Evolutionary conservation across 495 filamentous ascomycete genomes (phyloP), one percentile per base, ranked within the genome.

Genomic region (Xylaria nigripes): DNA sequence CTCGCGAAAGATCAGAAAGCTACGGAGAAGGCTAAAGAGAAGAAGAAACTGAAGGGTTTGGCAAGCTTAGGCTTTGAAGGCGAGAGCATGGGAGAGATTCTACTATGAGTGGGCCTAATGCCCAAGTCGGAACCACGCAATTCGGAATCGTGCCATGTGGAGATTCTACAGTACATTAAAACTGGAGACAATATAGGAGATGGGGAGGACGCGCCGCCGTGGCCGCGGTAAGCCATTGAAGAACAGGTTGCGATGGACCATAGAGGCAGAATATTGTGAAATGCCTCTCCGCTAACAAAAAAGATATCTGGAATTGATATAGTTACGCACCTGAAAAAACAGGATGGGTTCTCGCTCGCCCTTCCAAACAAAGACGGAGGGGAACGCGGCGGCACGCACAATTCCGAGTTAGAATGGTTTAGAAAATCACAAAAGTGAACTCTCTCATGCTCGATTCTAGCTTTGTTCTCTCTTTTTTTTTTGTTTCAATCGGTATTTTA

Each of bases 41-140:
- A 88, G 73, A 74, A 74, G 51, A 80, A 80, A 62, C 61, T 84
- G 25, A 78, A 72, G 62, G 86, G 86, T 69, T 73, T 96, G 49
- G 73, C 80, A 6, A 80, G 75, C 6, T 71, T 90, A 29, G 92
- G 92, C 1, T 96, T 96, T 61, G 92, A 95, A 71, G 86, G 86
- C 19, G 91, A 96, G 69, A 86, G 85, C 62, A 72, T 79, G 34
- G 88, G 86, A 6, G 88, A 92, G 67, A 78, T 84, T 16, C 64
- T 91, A 18, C 77, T 90, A 29, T 90, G 77, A 80, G 44, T 18
- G 53, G 21, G n/a, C 22, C 22, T 24, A 10, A 45, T 23, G 57
- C 9, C n/a, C 41, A 19, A 56, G 12, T 16, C 16, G 9, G 32
- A 24, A 23, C 1, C 29, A 23, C 16, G n/a, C 19, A 10, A 42